Evolutionary conservation across 305 asterid species (phyloP).

Genomic region (Fraxinus latifolia): DNA sequence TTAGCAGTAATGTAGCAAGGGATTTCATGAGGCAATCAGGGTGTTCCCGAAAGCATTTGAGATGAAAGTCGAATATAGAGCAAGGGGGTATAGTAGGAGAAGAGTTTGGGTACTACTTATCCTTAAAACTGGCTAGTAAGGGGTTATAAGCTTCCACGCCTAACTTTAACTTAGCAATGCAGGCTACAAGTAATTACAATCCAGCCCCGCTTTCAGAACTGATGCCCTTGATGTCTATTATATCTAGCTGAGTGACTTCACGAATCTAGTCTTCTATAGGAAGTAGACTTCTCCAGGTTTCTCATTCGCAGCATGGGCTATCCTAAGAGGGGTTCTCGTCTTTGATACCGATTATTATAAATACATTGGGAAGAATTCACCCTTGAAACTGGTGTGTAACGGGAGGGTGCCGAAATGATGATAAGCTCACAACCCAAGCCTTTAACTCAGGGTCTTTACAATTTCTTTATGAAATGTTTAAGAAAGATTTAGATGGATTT

Average conservation of each 20-base stretch:
- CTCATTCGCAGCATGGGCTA: neutral
- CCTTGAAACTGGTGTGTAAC: neutral
- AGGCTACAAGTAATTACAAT: neutral
- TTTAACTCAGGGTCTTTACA: neutral
- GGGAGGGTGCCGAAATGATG: neutral
- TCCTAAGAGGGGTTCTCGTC: neutral
- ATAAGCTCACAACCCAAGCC: neutral
- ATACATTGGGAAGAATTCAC: neutral
- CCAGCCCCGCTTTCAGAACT: neutral
- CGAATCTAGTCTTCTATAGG: neutral
- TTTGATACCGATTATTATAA: neutral
- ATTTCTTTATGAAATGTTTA: conserved; percentile 13
- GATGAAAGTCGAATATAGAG: neutral
- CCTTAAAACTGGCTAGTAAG: neutral
- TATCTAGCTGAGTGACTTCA: neutral
- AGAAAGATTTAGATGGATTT: conserved; percentile 9
- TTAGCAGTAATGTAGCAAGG: neutral
- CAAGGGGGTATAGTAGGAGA: neutral
- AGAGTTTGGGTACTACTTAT: neutral
- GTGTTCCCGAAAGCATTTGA: neutral
- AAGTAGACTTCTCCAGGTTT: neutral
- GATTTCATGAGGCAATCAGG: neutral
- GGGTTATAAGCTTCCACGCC: neutral
- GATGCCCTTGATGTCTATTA: neutral
- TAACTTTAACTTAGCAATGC: neutral